phyloP scores from a whole-genome alignment of 164 flowering plant species.

The Macadamia tetraphylla region DNA sequence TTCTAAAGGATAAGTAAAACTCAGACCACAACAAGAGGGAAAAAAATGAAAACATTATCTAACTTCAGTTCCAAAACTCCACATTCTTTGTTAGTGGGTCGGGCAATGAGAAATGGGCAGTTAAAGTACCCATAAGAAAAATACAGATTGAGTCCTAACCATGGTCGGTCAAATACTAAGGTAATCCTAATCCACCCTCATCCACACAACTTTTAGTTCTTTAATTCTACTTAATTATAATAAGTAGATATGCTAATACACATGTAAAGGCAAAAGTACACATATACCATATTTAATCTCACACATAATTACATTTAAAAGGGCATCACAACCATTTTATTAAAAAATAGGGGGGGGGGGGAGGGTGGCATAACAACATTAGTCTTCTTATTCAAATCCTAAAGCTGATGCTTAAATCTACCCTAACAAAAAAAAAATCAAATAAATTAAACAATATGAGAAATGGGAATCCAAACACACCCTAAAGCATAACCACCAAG shows the following conservation, averaged over 20 bases:
- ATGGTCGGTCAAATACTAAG: neutral
- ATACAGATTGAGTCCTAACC: neutral
- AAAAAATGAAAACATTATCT: neutral
- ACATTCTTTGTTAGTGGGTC: neutral
- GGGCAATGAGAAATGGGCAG: neutral
- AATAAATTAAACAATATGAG: too few species aligned
- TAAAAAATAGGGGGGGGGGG: too few species aligned
- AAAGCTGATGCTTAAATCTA: too few species aligned
- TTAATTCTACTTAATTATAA: neutral
- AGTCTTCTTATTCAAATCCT: too few species aligned
- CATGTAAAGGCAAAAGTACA: neutral
- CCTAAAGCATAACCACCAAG: too few species aligned
- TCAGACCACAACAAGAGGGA: neutral
- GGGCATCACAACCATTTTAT: too few species aligned
- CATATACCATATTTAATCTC: too few species aligned
- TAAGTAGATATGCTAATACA: neutral
- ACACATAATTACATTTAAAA: neutral
- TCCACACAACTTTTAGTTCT: neutral
- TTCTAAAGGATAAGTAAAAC: neutral
- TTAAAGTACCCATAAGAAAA: neutral
- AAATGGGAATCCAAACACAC: too few species aligned
- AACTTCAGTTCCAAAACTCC: neutral
- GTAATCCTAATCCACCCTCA: neutral
- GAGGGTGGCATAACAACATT: too few species aligned
- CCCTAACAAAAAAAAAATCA: too few species aligned